phyloP scores from a whole-genome alignment of 2,329 filamentous ascomycete genomes.

The Fonsecaea pugnacius region DNA sequence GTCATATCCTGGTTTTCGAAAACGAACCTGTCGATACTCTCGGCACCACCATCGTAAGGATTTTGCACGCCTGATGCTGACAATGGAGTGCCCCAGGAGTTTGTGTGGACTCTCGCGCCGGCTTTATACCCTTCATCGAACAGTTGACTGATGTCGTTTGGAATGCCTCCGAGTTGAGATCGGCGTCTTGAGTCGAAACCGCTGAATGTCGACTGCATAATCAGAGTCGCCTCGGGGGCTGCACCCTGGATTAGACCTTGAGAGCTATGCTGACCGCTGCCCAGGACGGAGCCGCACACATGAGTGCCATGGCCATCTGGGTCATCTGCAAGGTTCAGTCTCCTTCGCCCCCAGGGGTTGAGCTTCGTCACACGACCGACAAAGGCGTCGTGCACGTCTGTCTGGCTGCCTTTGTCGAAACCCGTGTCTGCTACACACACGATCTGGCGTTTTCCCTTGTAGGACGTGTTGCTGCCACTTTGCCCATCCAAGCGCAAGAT shows the following conservation, averaged over 20 bases:
- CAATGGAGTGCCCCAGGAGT: conserved; percentile 34
- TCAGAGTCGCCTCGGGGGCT: conserved; percentile 34
- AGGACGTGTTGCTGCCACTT: conserved; percentile 15
- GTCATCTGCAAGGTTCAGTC: conserved; percentile 21
- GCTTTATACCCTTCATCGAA: conserved; percentile 34
- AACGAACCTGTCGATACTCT: conserved; percentile 36
- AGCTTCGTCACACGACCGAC: conserved; percentile 16
- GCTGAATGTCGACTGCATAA: conserved; percentile 36
- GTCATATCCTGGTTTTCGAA: conserved; percentile 36
- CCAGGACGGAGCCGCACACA: conserved; percentile 37
- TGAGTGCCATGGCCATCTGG: conserved; percentile 38
- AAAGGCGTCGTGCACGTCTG: conserved; percentile 34
- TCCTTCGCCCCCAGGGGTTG: not conserved
- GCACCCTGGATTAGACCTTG: conserved; percentile 30
- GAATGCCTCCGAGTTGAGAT: conserved; percentile 23
- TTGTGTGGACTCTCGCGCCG: conserved; percentile 35
- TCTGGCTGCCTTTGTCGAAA: conserved; percentile 32
- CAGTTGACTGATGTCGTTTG: conserved; percentile 29
- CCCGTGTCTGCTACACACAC: conserved; percentile 37
- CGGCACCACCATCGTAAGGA: conserved; percentile 25
- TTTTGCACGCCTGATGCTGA: conserved; percentile 19
- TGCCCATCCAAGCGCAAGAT: conserved; percentile 28
- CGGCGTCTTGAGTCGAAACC: not conserved
- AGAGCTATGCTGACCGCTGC: conserved; percentile 23
- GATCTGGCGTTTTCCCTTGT: conserved; percentile 33